Conservation (phyloP, 1,284 basidiomycete genomes). For the Pulchroboletus neoregius region DNA sequence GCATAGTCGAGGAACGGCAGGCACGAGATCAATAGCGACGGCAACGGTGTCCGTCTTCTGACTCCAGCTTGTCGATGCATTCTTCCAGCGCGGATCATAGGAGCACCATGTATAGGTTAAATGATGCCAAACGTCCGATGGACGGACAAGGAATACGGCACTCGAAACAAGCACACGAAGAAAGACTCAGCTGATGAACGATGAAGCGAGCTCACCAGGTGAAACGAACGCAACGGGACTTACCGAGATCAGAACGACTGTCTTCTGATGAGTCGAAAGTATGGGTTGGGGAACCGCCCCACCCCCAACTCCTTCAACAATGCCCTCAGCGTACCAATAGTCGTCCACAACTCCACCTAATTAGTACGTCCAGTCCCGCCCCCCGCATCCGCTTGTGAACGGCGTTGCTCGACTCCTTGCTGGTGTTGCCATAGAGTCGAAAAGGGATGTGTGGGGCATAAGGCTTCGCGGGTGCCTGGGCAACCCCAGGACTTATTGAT, state of each 20-base stretch:
- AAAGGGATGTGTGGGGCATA: conserved; percentile 47
- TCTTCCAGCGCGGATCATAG: too few species aligned
- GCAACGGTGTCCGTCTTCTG: too few species aligned
- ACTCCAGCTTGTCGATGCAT: too few species aligned
- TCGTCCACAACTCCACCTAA: conserved; percentile 43
- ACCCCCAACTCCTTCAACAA: conserved; percentile 41
- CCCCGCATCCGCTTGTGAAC: conserved; percentile 41
- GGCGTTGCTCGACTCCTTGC: conserved; percentile 50
- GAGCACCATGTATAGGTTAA: too few species aligned
- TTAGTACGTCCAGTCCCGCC: conserved; percentile 52
- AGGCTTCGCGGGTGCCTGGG: conserved; percentile 32
- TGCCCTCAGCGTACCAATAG: conserved; percentile 44
- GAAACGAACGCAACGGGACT: neutral
- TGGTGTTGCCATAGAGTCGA: conserved; percentile 60
- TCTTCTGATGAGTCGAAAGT: too few species aligned
- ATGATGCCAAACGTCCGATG: too few species aligned
- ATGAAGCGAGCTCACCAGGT: neutral
- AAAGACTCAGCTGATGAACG: too few species aligned
- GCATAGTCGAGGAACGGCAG: too few species aligned
- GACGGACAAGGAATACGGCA: too few species aligned
- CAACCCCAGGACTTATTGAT: conserved; percentile 34
- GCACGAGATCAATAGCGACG: too few species aligned
- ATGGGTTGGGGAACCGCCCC: conserved; percentile 34
- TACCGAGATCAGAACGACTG: neutral
- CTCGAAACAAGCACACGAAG: too few species aligned